Percentiles rank a stretch among this genome's conserved stretches.
These are phyloP conservation scores for Ophiocordyceps camponoti-saundersi DNA, from an alignment of 2,329 filamentous ascomycete genomes.

Conservation along the genomic window DNA sequence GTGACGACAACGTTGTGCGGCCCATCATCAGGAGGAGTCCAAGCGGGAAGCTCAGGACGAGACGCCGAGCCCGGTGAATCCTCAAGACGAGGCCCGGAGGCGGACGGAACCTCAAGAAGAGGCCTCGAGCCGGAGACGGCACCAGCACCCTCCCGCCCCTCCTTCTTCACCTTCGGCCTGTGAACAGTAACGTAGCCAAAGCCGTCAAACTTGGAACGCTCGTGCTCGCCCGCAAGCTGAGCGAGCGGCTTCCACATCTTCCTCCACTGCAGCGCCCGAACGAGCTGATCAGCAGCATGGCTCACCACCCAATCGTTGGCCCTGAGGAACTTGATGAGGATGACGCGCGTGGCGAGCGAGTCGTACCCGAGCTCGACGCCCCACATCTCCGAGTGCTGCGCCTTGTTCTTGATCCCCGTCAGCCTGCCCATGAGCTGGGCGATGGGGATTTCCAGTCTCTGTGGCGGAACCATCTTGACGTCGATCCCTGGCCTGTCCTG, in stretches of 20 bases:
- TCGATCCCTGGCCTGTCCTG: too few species aligned
- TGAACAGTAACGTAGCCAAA: conserved; percentile 72
- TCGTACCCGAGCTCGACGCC: conserved; percentile 47
- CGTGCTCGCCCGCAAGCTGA: conserved; percentile 46
- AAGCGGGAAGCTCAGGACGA: too few species aligned
- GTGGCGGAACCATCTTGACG: too few species aligned
- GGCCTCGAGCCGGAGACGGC: neutral
- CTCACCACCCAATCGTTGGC: conserved; percentile 65
- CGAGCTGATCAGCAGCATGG: conserved; percentile 63
- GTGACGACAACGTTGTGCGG: conserved; percentile 48
- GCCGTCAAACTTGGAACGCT: conserved; percentile 53
- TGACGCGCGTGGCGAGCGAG: conserved; percentile 61
- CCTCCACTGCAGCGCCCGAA: conserved; percentile 67
- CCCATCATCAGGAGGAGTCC: too few species aligned
- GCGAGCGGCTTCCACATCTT: conserved; percentile 56
- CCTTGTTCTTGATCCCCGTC: too few species aligned
- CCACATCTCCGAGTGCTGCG: conserved; percentile 80
- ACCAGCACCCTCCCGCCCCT: conserved; percentile 14
- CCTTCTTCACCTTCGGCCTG: conserved; percentile 31
- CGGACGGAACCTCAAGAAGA: too few species aligned
- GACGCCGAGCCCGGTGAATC: too few species aligned
- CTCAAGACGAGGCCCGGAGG: too few species aligned
- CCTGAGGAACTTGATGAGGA: conserved; percentile 85
- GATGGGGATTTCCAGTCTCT: too few species aligned
- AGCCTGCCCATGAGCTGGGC: too few species aligned